Base-by-base conservation (phyloP, 805 yeast genomes). In the Vanderwaltozyma verrucispora region DNA sequence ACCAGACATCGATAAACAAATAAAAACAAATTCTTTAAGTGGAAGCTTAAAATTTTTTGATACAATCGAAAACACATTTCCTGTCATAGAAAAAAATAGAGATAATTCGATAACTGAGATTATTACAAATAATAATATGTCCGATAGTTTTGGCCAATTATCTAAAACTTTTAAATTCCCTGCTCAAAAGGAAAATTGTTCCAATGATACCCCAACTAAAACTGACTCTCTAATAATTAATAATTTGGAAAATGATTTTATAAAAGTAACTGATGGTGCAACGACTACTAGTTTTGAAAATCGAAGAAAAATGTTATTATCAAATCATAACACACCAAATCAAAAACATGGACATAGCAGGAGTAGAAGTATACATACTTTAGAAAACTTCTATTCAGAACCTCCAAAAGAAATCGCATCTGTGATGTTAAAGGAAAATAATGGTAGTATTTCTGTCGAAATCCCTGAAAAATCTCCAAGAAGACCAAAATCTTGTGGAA, bases 281-380 rank as follows among this genome's bases (percentile, higher is more conserved):
- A 27, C 36, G 2, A 36, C 46, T 18, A 25, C 25, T 10, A 41
- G 44, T 5, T 44, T 53, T 26, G 52, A 49, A 37, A 31, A 41
- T 11, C 45, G 59, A 38, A 44, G 62, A 36, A 42, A 42, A 16
- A 39, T 27, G 24, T 38, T 53, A 21, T n/a, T 41, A 24, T 32
- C 40, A 29, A 41, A 38, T 14, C 33, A 23, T 34, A 26, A 34
- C 4, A 19, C 48, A 2, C 45, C 48, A n/a, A 35, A 29, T 13
- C 31, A 36, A 8, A 33, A 42, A 2, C 60, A 57, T 35, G 40
- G 40, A n/a, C 62, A 57, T 42, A 53, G 46, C 38, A 47, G 62
- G 32, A 55, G 57, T 23, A 49, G 50, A 41, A 57, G 62, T 31
- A 36, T 53, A 11, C 56, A 52, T 32, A 46, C 43, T 30, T 43